These are phyloP conservation scores for Spiraea crenata DNA, from an alignment of 331 rosid genomes.

Conservation along the genomic window DNA sequence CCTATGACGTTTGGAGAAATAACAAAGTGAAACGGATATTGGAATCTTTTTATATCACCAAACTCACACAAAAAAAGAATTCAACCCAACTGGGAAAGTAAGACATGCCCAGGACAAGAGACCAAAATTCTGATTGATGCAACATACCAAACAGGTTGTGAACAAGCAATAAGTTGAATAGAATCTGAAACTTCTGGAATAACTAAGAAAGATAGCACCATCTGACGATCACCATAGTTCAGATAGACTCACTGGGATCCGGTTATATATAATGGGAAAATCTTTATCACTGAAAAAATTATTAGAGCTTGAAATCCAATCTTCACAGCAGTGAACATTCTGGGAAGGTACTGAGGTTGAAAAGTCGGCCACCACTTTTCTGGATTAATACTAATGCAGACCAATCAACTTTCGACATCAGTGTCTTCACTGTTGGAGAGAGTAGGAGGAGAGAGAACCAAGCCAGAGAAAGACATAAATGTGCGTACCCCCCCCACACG, in stretches of 20 bases:
- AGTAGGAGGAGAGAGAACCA: too few species aligned
- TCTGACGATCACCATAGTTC: not conserved
- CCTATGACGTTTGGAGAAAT: not conserved
- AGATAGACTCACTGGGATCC: not conserved
- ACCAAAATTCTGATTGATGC: conserved; percentile 3
- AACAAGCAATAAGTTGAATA: not conserved
- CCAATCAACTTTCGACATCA: not conserved
- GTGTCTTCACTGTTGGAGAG: not conserved
- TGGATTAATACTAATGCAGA: not conserved
- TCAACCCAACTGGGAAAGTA: not conserved
- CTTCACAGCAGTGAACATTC: conserved; percentile 17
- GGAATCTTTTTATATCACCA: not conserved
- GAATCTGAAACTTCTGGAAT: not conserved
- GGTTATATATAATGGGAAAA: not conserved
- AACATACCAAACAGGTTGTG: conserved; percentile 1
- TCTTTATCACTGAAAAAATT: not conserved
- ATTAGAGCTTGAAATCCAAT: not conserved
- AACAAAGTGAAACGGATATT: not conserved
- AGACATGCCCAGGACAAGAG: not conserved
- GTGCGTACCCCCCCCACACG: not conserved
- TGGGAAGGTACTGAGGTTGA: not conserved
- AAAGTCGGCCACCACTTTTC: not conserved
- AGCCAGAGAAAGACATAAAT: too few species aligned
- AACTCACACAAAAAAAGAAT: not conserved
- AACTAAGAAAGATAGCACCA: not conserved